phyloP scores from a whole-genome alignment of 2,329 filamentous ascomycete species.

The Clathrospora elynae region DNA sequence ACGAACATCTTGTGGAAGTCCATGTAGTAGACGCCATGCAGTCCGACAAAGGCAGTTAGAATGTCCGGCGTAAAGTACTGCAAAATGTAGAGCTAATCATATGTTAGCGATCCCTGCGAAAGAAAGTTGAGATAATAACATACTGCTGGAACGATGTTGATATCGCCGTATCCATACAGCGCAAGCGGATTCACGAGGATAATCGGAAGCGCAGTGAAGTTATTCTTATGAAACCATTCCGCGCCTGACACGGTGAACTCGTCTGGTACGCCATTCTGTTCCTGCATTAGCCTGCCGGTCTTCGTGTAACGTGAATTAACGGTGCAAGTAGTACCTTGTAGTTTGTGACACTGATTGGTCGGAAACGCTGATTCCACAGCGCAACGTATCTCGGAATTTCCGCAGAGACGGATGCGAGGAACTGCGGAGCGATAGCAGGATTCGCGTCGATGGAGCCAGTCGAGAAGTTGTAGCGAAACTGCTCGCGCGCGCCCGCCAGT shows the following conservation, averaged over 20 bases:
- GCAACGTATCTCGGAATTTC: constrained; percentile 44
- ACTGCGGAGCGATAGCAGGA: constrained; percentile 28
- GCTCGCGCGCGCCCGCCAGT: constrained; percentile 40
- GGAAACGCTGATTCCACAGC: constrained; percentile 43
- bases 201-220: constrained; percentile 44
- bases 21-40: constrained; percentile 46
- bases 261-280: constrained; percentile 45
- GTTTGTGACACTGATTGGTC: constrained; percentile 38
- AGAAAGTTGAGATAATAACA: constrained; percentile 25
- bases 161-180: constrained; percentile 48
- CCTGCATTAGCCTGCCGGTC: constrained; percentile 20
- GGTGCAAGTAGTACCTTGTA: constrained; percentile 40
- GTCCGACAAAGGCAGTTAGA: constrained; percentile 44
- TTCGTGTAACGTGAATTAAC: constrained; percentile 13
- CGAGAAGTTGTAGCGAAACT: constrained; percentile 44
- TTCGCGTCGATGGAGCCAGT: constrained; percentile 33
- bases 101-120: constrained; percentile 36
- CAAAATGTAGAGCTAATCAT: constrained; percentile 46
- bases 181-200: constrained; percentile 45
- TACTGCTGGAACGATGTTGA: constrained; percentile 46
- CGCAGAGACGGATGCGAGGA: constrained; percentile 31
- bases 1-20: constrained; percentile 47
- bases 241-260: constrained; percentile 43
- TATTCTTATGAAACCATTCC: constrained; percentile 45
- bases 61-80: constrained; percentile 49